Evolutionary conservation across 2,329 filamentous ascomycete genomes (phyloP).

Genomic region (Sporothrix pseudoabietina): DNA sequence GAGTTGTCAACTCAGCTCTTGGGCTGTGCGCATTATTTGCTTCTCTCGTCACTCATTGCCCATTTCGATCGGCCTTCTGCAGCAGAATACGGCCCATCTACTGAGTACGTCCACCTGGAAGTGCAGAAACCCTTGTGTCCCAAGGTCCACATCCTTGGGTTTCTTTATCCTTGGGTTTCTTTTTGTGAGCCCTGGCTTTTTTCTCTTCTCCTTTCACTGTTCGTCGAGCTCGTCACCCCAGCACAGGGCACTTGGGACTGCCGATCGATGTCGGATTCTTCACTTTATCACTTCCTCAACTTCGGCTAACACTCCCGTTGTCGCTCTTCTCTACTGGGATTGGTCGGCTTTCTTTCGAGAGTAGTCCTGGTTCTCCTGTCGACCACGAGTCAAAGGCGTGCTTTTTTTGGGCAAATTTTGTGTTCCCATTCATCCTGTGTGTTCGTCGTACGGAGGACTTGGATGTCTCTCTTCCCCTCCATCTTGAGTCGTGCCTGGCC

Average conservation of each 20-base stretch:
- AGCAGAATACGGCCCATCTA: neutral
- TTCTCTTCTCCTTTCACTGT: neutral
- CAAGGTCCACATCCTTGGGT: constrained; percentile 7
- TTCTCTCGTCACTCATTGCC: constrained; percentile 4
- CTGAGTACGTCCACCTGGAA: neutral
- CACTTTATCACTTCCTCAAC: neutral
- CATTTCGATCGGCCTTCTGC: constrained; percentile 16
- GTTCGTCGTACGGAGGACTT: no score
- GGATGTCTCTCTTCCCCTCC: neutral
- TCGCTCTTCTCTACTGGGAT: neutral
- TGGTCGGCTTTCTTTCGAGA: neutral
- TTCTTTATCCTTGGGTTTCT: neutral
- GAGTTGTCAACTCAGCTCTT: neutral
- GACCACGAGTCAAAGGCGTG: neutral
- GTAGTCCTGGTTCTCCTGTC: neutral
- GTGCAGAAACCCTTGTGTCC: constrained; percentile 2
- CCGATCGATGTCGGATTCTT: neutral
- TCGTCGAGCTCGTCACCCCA: neutral
- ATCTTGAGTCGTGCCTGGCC: neutral
- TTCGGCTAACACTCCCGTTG: constrained; percentile 1
- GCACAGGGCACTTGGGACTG: neutral
- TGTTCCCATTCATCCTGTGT: neutral
- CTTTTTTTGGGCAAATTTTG: neutral
- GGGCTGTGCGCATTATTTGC: neutral
- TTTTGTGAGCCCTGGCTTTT: neutral